A percentile compares a stretch with the other conserved stretches of the same genome.
These are phyloP conservation scores for Avena eriantha DNA, from an alignment of 176 grass and related monocot species.

Conservation along the genomic window DNA sequence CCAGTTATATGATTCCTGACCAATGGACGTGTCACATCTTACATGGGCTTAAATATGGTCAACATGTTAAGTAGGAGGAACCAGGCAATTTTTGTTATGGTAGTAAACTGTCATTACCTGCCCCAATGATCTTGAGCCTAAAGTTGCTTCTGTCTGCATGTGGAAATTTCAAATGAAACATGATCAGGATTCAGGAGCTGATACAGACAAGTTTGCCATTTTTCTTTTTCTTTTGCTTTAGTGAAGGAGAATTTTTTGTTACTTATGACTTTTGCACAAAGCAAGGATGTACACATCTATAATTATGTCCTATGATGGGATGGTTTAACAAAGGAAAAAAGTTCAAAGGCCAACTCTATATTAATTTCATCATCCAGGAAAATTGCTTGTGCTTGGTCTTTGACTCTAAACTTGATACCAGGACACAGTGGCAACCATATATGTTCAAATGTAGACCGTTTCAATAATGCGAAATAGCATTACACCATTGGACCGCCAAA, in stretches of 20 bases:
- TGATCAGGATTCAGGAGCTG: not conserved
- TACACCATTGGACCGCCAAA: not conserved
- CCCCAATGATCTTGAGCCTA: not conserved
- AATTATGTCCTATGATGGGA: no score
- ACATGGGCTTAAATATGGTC: not conserved
- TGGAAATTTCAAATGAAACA: not conserved
- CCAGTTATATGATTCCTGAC: not conserved
- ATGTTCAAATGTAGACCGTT: not conserved
- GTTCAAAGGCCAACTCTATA: not conserved
- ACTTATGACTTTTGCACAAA: not conserved
- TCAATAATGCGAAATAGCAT: not conserved
- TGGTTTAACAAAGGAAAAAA: not conserved
- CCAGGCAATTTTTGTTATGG: not conserved
- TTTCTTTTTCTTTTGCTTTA: no score
- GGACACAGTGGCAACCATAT: not conserved
- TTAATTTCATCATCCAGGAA: not conserved
- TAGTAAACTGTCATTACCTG: slow-evolving; percentile 36
- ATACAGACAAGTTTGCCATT: not conserved
- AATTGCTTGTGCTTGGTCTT: not conserved
- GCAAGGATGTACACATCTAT: not conserved
- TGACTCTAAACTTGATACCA: no score
- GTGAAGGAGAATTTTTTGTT: no score
- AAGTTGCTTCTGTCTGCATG: not conserved
- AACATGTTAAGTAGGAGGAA: not conserved
- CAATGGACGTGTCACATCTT: not conserved